Evolutionary conservation across 192 early-diverging fungal genomes (phyloP).

Genomic region (Coemansia sp.): DNA sequence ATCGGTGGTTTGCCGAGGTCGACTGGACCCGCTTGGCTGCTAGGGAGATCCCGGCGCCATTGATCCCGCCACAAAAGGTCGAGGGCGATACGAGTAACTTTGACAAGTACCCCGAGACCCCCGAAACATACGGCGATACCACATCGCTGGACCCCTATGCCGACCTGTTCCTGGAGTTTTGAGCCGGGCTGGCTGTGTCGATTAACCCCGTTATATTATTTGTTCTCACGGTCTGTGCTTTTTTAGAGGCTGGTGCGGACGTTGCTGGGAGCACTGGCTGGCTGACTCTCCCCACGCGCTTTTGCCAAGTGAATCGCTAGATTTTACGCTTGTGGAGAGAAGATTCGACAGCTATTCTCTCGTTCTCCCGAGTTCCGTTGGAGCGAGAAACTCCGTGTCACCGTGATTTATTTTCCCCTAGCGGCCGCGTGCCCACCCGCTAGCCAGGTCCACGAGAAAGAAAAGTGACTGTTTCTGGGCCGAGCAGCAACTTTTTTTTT

Average conservation of each 20-base stretch:
- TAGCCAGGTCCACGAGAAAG: background rate
- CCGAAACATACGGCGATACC: constrained; percentile 80
- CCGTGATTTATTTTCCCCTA: background rate
- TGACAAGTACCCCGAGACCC: constrained; percentile 90
- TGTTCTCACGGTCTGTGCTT: constrained; percentile 3
- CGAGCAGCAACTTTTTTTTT: background rate
- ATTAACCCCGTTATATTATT: background rate
- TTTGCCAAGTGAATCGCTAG: background rate
- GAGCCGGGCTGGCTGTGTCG: constrained; percentile 6
- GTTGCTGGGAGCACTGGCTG: background rate
- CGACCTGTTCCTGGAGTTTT: constrained; percentile 77
- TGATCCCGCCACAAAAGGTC: constrained; percentile 75
- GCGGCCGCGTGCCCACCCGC: background rate
- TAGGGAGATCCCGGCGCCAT: constrained; percentile 78
- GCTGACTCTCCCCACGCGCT: background rate
- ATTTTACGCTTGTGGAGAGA: background rate
- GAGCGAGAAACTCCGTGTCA: background rate
- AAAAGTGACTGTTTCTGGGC: background rate
- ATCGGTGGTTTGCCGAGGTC: constrained; percentile 92
- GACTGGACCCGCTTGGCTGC: constrained; percentile 81
- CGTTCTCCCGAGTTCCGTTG: background rate
- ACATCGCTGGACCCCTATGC: constrained; percentile 66
- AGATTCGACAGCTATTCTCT: background rate
- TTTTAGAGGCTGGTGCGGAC: constrained; percentile 9
- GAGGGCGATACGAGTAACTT: constrained; percentile 94